Evolutionary conservation across 1,284 basidiomycete genomes (phyloP).

Genomic region (Marasmius fiardii): DNA sequence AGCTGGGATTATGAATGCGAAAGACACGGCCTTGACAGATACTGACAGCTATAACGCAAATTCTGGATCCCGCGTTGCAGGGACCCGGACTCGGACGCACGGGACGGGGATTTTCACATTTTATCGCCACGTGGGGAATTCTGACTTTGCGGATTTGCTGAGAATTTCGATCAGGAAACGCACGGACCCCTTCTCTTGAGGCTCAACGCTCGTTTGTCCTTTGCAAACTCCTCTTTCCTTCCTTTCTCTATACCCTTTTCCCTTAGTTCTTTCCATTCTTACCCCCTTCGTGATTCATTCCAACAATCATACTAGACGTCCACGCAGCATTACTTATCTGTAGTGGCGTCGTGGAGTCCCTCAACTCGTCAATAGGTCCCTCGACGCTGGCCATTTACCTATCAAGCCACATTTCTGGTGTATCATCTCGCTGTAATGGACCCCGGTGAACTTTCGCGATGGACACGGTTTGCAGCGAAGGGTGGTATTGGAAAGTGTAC

Average conservation of each 20-base stretch:
- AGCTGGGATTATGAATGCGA: too few relatives aligned
- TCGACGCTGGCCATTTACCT: neutral
- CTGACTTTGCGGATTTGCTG: neutral
- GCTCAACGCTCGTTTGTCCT: too few relatives aligned
- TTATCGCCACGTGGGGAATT: neutral
- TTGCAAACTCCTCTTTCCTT: too few relatives aligned
- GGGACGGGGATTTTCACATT: neutral
- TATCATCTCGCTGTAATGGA: constrained; percentile 44
- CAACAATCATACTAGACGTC: constrained; percentile 16
- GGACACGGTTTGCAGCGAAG: constrained; percentile 78
- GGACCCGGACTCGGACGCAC: neutral
- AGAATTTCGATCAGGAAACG: neutral
- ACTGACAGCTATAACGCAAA: too few relatives aligned
- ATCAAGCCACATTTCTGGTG: neutral
- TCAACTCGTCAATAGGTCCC: too few relatives aligned
- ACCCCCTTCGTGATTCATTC: neutral
- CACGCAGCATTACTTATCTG: neutral
- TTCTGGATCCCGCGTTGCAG: too few relatives aligned
- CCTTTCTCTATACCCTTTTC: neutral
- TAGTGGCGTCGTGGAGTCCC: neutral
- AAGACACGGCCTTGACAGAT: too few relatives aligned
- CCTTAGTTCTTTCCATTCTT: neutral
- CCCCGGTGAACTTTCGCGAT: constrained; percentile 66
- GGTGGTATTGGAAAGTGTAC: constrained; percentile 79
- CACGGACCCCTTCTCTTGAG: too few relatives aligned